These are phyloP conservation scores for Hortaea werneckii DNA, from an alignment of 2,329 filamentous ascomycete species.

Conservation along the genomic window DNA sequence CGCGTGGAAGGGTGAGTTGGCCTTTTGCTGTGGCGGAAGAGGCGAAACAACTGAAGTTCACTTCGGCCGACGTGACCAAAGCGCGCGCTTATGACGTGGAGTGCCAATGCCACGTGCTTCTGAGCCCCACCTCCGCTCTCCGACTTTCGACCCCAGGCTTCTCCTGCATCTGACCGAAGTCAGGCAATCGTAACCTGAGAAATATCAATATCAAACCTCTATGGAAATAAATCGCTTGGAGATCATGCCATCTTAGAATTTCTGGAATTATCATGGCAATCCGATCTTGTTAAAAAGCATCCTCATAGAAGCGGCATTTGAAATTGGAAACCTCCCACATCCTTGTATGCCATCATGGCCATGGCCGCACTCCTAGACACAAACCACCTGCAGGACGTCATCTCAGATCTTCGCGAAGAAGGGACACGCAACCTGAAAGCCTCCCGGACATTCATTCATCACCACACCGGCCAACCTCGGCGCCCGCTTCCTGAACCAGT, in stretches of 20 bases:
- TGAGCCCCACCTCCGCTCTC: too few species aligned
- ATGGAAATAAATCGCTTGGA: too few species aligned
- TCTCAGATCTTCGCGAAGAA: background rate
- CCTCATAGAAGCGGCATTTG: too few species aligned
- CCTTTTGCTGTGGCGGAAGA: background rate
- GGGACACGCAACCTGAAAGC: background rate
- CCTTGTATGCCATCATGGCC: too few species aligned
- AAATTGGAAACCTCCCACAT: too few species aligned
- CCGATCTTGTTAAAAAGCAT: too few species aligned
- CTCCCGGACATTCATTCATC: background rate
- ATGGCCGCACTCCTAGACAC: too few species aligned
- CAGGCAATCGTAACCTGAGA: constrained; percentile 1
- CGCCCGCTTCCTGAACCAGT: background rate
- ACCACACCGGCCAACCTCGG: background rate
- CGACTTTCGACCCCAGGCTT: too few species aligned
- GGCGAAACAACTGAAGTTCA: background rate
- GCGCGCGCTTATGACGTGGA: background rate
- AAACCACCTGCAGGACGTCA: background rate
- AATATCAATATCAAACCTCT: background rate
- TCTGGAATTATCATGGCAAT: too few species aligned
- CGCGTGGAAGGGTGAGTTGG: background rate
- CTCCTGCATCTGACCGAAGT: too few species aligned
- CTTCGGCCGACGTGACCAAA: background rate
- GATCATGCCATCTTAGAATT: too few species aligned
- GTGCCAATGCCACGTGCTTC: background rate